Evolutionary conservation across 495 filamentous ascomycete genomes (phyloP), one percentile per base, ranked within the genome.

Genomic region (Pseudomonodictys pantanalensis): DNA sequence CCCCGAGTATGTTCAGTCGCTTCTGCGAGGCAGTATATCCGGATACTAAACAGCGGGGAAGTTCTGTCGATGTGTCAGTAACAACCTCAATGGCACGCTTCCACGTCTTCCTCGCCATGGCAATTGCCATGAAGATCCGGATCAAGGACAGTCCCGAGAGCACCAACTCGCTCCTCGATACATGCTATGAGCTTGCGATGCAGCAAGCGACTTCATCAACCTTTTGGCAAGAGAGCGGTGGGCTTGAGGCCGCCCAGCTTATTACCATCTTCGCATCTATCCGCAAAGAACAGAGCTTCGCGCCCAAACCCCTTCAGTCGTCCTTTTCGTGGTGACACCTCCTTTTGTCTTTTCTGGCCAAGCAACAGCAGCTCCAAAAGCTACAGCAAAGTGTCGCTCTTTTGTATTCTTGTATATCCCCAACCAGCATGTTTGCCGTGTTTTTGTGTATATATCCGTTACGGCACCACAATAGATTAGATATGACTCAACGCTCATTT

Each of bases 81-180:
- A 57, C 60, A 1, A 30, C 46, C n/a, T 39, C 3, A 18, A 63
- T 63, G 60, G 60, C 53, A 26, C 60, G 60, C 25, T 63, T 63
- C 39, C 60, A 63, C 29, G 60, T 63, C 33, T 63, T 63, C 47
- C 23, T 63, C 12, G 53, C 60, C 17, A 63, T 63, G 60, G 46
- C 60, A 5, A 58, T 63, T 20, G 60, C 52, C 28, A 63, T 63
- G 60, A 63, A 63, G 46, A 18, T 57, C n/a, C 45, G 60, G 18
- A 57, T 63, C 22, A 43, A 32, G 24, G 49, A 56, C 26, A 52
- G 24, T 9, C 12, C 52, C 24, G 60, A 63, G 18, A 15, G 17
- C 10, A 61, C 58, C 2, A 63, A 63, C 32, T 18, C 60, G 23
- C 29, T 63, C 3, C 53, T 63, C 10, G 60, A 63, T 18, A 44